phyloP scores from a whole-genome alignment of 768 basidiomycete genomes.

The Cystoderma amianthinum region DNA sequence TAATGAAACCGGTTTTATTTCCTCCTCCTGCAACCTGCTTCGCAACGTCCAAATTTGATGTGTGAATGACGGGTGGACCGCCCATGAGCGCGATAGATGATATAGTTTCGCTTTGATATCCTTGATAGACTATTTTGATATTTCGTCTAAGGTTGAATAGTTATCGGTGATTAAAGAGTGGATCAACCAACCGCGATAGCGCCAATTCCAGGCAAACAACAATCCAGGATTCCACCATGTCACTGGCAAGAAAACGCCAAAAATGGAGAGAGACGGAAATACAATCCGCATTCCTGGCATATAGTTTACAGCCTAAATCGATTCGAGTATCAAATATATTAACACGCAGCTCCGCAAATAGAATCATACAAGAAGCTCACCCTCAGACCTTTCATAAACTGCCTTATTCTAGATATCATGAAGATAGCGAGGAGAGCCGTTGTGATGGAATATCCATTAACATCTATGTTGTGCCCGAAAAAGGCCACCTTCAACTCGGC shows the following conservation, averaged over 20 bases:
- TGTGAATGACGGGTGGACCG: conserved; percentile 14
- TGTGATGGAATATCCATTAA: conserved; percentile 2
- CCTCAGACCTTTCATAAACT: background rate
- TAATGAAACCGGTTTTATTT: conserved; percentile 13
- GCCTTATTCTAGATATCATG: conserved; percentile 7
- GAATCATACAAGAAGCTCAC: background rate
- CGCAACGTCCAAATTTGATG: conserved; percentile 19
- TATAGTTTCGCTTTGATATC: conserved; percentile 12
- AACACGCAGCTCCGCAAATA: too few species aligned
- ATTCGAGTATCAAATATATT: too few species aligned
- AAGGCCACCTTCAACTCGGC: background rate
- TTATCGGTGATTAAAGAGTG: conserved; percentile 1
- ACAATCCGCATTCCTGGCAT: conserved; percentile 17
- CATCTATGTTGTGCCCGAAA: background rate
- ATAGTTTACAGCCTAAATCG: conserved; percentile 11
- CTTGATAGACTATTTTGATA: background rate
- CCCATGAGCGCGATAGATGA: conserved; percentile 13
- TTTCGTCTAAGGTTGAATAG: background rate
- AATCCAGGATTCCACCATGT: conserved; percentile 20
- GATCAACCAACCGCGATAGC: conserved; percentile 15
- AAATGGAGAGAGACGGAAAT: conserved; percentile 18
- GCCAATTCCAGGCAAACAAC: conserved; percentile 15
- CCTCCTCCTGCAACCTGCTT: conserved; percentile 15
- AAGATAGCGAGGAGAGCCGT: conserved; percentile 1
- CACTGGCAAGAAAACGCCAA: conserved; percentile 17